These are phyloP conservation scores for Fusarium sp. DNA, from an alignment of 2,329 filamentous ascomycete species.

Conservation along the genomic window DNA sequence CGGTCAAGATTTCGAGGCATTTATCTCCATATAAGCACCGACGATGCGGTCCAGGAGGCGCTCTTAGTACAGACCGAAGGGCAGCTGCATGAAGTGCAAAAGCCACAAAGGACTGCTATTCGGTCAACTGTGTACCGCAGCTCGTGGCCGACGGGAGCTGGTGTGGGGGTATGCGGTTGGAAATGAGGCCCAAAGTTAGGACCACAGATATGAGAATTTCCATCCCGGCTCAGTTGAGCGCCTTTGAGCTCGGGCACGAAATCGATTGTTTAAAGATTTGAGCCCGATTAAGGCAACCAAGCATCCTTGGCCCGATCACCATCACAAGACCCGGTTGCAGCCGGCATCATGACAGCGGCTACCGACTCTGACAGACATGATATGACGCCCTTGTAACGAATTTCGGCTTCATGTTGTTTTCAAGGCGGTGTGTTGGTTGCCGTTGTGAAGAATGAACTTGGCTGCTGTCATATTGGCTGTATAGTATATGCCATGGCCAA, in stretches of 20 bases:
- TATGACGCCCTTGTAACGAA: conserved; percentile 20
- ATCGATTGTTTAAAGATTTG: conserved; percentile 1
- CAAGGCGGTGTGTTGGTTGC: conserved; percentile 35
- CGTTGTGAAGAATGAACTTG: conserved; percentile 13
- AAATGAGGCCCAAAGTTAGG: conserved; percentile 37
- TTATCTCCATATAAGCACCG: conserved; percentile 33
- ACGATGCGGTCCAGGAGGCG: conserved; percentile 39
- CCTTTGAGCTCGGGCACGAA: conserved; percentile 31
- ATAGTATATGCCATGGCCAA: conserved; percentile 4
- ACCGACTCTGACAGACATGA: conserved; percentile 30
- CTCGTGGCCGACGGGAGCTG: conserved; percentile 13
- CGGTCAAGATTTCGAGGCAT: conserved; percentile 41
- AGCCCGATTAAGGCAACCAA: conserved; percentile 40
- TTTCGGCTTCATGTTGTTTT: conserved; percentile 11
- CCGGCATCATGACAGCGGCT: conserved; percentile 35
- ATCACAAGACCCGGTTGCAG: conserved; percentile 42
- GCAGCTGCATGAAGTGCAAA: conserved; percentile 35
- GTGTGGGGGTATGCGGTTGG: conserved; percentile 19
- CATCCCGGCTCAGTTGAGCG: conserved; percentile 23
- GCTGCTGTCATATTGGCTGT: conserved; percentile 16
- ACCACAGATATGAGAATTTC: conserved; percentile 13
- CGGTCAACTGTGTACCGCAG: conserved; percentile 23
- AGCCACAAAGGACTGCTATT: conserved; percentile 35
- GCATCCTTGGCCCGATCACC: conserved; percentile 33
- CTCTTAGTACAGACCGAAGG: conserved; percentile 40